Evolutionary conservation across 768 basidiomycete genomes (phyloP).

Genomic region (Lactarius hengduanensis): DNA sequence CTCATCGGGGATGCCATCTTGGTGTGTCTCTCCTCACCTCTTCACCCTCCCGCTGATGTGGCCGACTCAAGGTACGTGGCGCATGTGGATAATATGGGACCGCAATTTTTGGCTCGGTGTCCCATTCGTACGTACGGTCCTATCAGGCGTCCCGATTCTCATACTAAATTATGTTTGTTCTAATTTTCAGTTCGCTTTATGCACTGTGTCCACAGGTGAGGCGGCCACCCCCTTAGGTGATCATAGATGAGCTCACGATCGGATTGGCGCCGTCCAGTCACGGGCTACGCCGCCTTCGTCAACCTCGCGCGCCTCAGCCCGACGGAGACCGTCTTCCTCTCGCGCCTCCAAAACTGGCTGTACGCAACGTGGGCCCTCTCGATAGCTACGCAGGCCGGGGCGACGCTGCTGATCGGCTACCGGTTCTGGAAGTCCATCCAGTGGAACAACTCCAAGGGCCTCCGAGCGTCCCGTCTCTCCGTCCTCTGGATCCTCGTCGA

Average conservation of each 20-base stretch:
- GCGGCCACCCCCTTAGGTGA: no score
- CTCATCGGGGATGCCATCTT: constrained; percentile 24
- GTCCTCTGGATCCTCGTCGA: constrained; percentile 24
- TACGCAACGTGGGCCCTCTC: constrained; percentile 19
- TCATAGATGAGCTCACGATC: no score
- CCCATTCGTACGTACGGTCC: constrained; percentile 18
- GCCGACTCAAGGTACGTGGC: constrained; percentile 22
- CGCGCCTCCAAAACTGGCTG: constrained; percentile 14
- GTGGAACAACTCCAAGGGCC: neutral
- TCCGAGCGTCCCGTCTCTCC: constrained; percentile 1
- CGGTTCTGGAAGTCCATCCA: constrained; percentile 7
- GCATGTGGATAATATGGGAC: constrained; percentile 23
- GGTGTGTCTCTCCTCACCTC: neutral
- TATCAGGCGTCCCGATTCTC: neutral
- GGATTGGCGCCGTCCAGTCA: neutral
- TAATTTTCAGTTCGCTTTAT: constrained; percentile 3
- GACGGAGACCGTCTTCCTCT: neutral
- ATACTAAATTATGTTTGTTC: neutral
- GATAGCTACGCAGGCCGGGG: constrained; percentile 22
- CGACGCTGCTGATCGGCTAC: constrained; percentile 21
- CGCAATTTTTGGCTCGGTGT: constrained; percentile 9
- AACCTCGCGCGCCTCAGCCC: neutral
- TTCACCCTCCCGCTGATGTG: neutral
- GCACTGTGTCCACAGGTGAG: constrained; percentile 7
- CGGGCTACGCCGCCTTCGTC: constrained; percentile 12